These are phyloP conservation scores for Geoglossum glabrum DNA, from an alignment of 495 filamentous ascomycete genomes.

Conservation along the genomic window DNA sequence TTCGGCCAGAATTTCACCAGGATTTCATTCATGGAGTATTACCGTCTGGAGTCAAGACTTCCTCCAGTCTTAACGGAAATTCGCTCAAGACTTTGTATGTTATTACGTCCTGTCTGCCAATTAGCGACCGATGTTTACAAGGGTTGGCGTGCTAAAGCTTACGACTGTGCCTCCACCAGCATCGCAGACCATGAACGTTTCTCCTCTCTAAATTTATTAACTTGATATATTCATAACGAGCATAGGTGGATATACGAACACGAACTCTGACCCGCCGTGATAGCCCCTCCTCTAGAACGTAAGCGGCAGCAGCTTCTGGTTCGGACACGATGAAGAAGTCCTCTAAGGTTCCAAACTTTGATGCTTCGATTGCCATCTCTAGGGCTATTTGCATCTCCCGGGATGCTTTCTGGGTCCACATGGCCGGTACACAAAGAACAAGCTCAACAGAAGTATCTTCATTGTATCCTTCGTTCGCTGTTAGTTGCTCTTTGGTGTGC, in stretches of 20 bases:
- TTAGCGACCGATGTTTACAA: too few species aligned
- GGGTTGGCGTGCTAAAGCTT: too few species aligned
- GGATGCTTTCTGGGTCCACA: slow-evolving; percentile 15
- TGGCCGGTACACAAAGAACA: slow-evolving; percentile 16
- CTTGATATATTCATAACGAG: neutral
- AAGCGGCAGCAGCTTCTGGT: slow-evolving; percentile 18
- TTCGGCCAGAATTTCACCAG: too few species aligned
- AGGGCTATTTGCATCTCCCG: slow-evolving; percentile 16
- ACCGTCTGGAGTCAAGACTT: too few species aligned
- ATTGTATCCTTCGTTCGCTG: slow-evolving; percentile 1
- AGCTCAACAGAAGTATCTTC: slow-evolving; percentile 8
- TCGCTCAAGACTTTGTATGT: too few species aligned
- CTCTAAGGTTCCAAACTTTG: slow-evolving; percentile 10
- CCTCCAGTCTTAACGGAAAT: too few species aligned
- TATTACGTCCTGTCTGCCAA: too few species aligned
- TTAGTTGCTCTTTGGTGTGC: slow-evolving; percentile 12
- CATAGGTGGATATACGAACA: slow-evolving; percentile 7
- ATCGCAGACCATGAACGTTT: too few species aligned
- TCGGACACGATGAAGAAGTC: slow-evolving; percentile 17
- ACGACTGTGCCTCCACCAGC: too few species aligned
- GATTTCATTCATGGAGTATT: too few species aligned
- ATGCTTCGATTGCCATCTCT: slow-evolving; percentile 11
- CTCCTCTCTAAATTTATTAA: too few species aligned
- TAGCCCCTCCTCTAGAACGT: slow-evolving; percentile 12
- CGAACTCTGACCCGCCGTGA: slow-evolving; percentile 8